Conservation (phyloP, 208 protist genomes). For the Trypanosoma lewisi region DNA sequence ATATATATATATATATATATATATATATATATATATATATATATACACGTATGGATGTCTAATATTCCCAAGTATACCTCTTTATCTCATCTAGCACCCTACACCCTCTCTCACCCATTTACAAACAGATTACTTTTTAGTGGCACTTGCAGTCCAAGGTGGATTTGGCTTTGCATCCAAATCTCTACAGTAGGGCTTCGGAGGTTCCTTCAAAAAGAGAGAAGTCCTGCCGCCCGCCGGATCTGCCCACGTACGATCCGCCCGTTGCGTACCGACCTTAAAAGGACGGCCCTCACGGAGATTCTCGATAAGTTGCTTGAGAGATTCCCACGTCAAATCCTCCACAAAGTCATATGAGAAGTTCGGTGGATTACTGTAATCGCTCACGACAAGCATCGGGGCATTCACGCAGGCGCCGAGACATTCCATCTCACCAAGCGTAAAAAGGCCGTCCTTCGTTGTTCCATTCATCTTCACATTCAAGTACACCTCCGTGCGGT, state of each 20-base stretch:
- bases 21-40: too few relatives aligned
- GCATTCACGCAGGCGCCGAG: slow-evolving; percentile 93
- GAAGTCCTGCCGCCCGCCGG: slow-evolving; percentile 82
- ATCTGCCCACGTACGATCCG: slow-evolving; percentile 66
- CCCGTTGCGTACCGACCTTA: slow-evolving; percentile 71
- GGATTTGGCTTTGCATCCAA: slow-evolving; percentile 45
- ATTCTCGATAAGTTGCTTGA: slow-evolving; percentile 79
- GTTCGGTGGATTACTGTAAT: slow-evolving; percentile 89
- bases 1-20: too few relatives aligned
- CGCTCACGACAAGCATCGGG: slow-evolving; percentile 91
- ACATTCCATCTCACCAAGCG: slow-evolving; percentile 94
- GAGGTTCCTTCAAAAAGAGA: slow-evolving; percentile 83
- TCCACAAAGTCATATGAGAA: slow-evolving; percentile 90
- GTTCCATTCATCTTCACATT: slow-evolving; percentile 85
- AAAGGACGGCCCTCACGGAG: slow-evolving; percentile 72
- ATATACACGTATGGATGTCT: too few relatives aligned
- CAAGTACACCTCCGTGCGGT: slow-evolving; percentile 76
- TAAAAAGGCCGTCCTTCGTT: slow-evolving; percentile 86
- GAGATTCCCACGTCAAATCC: slow-evolving; percentile 86
- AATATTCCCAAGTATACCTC: too few relatives aligned
- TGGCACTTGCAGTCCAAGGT: slow-evolving; percentile 35
- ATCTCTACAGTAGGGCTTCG: slow-evolving; percentile 85
- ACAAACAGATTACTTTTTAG: slow-evolving; percentile 45
- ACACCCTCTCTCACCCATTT: not conserved
- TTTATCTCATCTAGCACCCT: not conserved